Conservation (phyloP, 257 asterid species). For the Nicotiana sylvestris region DNA sequence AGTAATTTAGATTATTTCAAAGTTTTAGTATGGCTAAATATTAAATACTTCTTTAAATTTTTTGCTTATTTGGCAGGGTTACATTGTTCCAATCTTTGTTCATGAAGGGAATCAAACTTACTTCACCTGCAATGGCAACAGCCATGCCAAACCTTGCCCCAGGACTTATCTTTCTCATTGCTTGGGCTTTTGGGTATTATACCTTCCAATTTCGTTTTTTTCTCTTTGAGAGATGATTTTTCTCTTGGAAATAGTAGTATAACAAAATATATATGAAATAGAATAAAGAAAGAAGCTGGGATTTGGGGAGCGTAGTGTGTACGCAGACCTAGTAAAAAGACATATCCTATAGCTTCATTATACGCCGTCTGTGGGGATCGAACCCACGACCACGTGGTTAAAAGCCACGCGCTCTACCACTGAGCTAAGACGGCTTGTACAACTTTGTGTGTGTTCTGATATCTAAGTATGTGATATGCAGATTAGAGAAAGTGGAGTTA, state of each 20-base stretch:
- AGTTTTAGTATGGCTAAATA: neutral
- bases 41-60: neutral
- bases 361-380: slow-evolving; percentile 95
- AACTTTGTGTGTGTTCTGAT: neutral
- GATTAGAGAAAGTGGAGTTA: slow-evolving; percentile 66
- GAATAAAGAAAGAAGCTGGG: no score
- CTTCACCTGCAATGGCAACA: slow-evolving; percentile 88
- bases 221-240: neutral
- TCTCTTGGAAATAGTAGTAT: no score
- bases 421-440: no score
- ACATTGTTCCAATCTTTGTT: slow-evolving; percentile 72
- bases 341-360: no score
- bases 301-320: no score
- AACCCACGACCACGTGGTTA: slow-evolving; percentile 99
- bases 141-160: slow-evolving; percentile 99
- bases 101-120: slow-evolving; percentile 68
- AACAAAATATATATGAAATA: no score
- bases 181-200: slow-evolving; percentile 65
- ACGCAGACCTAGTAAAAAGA: no score
- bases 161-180: slow-evolving; percentile 74
- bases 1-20: neutral
- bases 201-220: neutral
- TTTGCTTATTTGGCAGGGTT: slow-evolving; percentile 39
- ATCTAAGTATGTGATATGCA: slow-evolving; percentile 15
- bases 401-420: slow-evolving; percentile 82